Conservation (phyloP, 2,329 filamentous ascomycete species). For the Microcera coccophila region DNA sequence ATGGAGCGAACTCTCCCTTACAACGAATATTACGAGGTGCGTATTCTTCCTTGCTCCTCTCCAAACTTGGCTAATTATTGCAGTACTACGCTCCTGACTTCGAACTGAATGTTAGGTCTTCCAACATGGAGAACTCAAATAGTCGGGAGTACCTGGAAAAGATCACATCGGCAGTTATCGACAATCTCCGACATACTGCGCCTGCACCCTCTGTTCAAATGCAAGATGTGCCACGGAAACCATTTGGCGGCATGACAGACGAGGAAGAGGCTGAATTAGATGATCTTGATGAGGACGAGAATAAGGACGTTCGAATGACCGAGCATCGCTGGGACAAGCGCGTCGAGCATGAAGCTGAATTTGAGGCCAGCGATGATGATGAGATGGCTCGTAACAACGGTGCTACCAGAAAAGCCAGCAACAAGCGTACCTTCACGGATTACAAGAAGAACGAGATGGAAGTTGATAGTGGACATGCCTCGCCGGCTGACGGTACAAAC, state of each 20-base stretch:
- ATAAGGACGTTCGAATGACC: slow-evolving; percentile 78
- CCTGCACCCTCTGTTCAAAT: slow-evolving; percentile 89
- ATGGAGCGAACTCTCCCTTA: slow-evolving; percentile 83
- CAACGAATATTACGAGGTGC: slow-evolving; percentile 87
- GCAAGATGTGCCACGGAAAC: slow-evolving; percentile 66
- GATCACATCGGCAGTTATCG: slow-evolving; percentile 75
- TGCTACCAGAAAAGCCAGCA: slow-evolving; percentile 51
- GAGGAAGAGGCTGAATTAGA: slow-evolving; percentile 64
- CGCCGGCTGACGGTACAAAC: slow-evolving; percentile 35
- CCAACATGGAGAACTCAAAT: slow-evolving; percentile 89
- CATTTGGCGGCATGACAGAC: slow-evolving; percentile 59
- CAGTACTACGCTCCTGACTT: slow-evolving; percentile 91
- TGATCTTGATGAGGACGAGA: slow-evolving; percentile 76
- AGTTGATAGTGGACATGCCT: slow-evolving; percentile 36
- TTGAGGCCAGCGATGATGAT: slow-evolving; percentile 86
- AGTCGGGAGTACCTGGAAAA: slow-evolving; percentile 76
- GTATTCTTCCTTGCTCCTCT: slow-evolving; percentile 25
- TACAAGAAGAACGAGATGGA: slow-evolving; percentile 43
- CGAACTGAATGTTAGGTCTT: slow-evolving; percentile 81
- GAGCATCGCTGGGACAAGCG: slow-evolving; percentile 79
- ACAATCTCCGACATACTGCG: slow-evolving; percentile 82
- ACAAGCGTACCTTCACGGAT: slow-evolving; percentile 50
- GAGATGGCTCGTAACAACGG: slow-evolving; percentile 72
- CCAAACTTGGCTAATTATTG: slow-evolving; percentile 17
- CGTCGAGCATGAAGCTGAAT: slow-evolving; percentile 71